phyloP scores from a whole-genome alignment of 768 basidiomycete genomes.

The Tylopilus intermedius region DNA sequence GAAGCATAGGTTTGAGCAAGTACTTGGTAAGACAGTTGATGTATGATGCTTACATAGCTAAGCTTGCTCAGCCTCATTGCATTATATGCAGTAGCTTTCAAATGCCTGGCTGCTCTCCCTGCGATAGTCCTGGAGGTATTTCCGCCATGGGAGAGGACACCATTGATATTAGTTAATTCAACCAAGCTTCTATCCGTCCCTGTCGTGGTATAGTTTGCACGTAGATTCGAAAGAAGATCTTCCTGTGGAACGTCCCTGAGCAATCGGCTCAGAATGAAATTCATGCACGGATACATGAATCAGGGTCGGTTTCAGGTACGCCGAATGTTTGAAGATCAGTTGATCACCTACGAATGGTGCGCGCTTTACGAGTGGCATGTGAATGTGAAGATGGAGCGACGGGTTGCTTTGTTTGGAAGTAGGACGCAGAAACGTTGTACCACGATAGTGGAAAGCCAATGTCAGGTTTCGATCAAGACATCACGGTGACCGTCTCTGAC shows the following conservation, averaged over 20 bases:
- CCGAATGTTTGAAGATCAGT: slow-evolving; percentile 11
- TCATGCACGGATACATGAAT: slow-evolving; percentile 16
- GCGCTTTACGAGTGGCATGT: neutral
- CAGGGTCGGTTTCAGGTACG: slow-evolving; percentile 26
- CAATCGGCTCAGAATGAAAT: slow-evolving; percentile 21
- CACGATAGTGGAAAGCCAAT: neutral
- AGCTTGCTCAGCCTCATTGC: neutral
- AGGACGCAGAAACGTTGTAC: neutral
- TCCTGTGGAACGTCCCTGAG: slow-evolving; percentile 14
- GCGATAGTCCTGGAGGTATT: slow-evolving; percentile 14
- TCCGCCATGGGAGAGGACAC: slow-evolving; percentile 15
- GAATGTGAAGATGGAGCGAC: neutral
- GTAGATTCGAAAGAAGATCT: slow-evolving; percentile 23
- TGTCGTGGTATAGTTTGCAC: slow-evolving; percentile 15
- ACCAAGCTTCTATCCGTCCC: slow-evolving; percentile 21
- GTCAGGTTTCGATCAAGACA: neutral
- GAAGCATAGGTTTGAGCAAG: slow-evolving; percentile 6
- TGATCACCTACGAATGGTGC: slow-evolving; percentile 3
- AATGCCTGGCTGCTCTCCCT: neutral
- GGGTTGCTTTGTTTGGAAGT: neutral
- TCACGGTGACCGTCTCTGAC: slow-evolving; percentile 8
- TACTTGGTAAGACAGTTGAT: neutral
- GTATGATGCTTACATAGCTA: neutral
- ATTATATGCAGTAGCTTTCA: neutral
- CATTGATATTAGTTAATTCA: slow-evolving; percentile 8